Base-by-base conservation (phyloP, 108 stramenopile species). In the Thalassiosira profunda region DNA sequence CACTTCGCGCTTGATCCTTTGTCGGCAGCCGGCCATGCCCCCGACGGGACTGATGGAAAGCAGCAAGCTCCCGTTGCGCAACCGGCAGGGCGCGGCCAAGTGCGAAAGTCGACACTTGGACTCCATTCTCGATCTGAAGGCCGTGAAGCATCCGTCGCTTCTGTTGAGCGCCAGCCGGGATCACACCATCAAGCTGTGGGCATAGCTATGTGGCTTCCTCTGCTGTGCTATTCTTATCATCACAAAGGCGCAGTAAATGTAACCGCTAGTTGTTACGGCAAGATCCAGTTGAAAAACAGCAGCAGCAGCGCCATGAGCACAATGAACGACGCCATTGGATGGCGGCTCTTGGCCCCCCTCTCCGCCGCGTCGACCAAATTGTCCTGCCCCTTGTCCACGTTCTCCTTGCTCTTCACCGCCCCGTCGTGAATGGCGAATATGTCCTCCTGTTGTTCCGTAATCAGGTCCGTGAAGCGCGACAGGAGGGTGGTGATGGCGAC, bases 321-420 rank as follows among this genome's bases (percentile, higher is more conserved):
- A 76, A 95, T 91, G 34, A 79, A 67, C 43, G 79, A 80, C 0
- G 94, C 94, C 89, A 89, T 85, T 59, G 86, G 90, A 58, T 95
- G 94, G 15, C 72, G 84, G 52, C 75, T 79, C 57, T 76, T 69
- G 35, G 89, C 83, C 23, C 79, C 85, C 37, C 88, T 70, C 44
- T 75, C 83, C 11, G 84, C 70, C 1, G 94, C 94, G 73, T 92
- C 87, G 0, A 88, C 83, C 62, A 95, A 57, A 42, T 87, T 76
- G 67, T 92, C 86, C 49, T 92, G 87, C 21, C 94, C 94, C 67
- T 84, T 80, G 35, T 82, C 70, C 21, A 95, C 79, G 72, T 95
- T 92, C 36, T 87, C 48, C 40, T 90, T 89, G 70, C 89, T 84
- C 40, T 83, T 74, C 23, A 79, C 45, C 5, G 89, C 78, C 18